Conservation (phyloP, 169 alveolate species). For the Eimeria falciformis region DNA sequence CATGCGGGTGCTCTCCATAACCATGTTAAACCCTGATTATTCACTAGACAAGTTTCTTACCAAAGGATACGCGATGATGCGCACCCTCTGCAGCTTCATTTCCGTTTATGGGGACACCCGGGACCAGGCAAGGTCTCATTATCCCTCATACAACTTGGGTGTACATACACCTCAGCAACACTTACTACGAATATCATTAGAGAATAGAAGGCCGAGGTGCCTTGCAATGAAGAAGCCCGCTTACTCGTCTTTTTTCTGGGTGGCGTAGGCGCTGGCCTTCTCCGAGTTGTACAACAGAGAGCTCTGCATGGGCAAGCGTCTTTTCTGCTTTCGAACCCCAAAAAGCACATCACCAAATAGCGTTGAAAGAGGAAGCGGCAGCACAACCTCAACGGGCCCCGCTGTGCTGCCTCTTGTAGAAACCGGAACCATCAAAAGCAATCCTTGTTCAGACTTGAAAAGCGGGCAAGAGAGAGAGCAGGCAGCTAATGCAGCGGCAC, state of each 20-base stretch:
- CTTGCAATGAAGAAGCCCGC: too few relatives aligned
- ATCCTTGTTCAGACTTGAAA: neutral
- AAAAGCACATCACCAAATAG: neutral
- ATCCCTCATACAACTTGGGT: neutral
- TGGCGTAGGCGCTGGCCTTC: conserved; percentile 64
- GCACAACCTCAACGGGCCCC: too few relatives aligned
- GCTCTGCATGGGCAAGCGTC: conserved; percentile 49
- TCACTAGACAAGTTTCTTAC: conserved; percentile 73
- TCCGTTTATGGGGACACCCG: conserved; percentile 42
- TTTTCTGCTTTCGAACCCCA: conserved; percentile 26
- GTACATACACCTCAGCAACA: too few relatives aligned
- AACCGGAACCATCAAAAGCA: neutral
- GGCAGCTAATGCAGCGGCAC: too few relatives aligned
- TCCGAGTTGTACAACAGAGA: conserved; percentile 66
- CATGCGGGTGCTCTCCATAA: conserved; percentile 51
- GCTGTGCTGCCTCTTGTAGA: too few relatives aligned
- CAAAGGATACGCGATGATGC: neutral
- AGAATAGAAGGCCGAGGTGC: too few relatives aligned
- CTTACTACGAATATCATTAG: too few relatives aligned
- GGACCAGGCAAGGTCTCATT: conserved; percentile 26
- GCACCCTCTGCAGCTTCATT: neutral
- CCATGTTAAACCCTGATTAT: conserved; percentile 80
- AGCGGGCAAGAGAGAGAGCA: neutral
- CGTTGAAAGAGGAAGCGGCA: neutral
- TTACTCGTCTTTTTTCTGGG: too few relatives aligned